Base-by-base conservation (phyloP, 805 yeast genomes). In the Wickerhamomyces strasburgensis region DNA sequence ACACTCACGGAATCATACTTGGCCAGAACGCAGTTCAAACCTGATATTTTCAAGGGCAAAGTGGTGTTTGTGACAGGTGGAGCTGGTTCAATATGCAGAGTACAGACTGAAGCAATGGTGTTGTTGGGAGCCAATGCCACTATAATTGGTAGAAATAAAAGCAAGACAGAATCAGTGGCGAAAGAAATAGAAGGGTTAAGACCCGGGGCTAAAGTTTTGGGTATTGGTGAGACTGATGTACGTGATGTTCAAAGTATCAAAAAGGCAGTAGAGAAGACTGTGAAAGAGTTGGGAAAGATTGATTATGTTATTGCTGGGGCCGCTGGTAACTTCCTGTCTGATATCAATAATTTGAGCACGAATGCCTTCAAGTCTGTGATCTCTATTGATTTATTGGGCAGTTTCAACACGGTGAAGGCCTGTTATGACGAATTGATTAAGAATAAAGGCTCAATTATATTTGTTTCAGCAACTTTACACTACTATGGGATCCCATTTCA, bases 51-150 rank as follows among this genome's bases (percentile, higher is more conserved):
- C 65, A 70, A 77, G 40, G 94, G 84, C 11, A 88, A 88, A 58
- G 96, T 86, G 3, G 93, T 78, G 5, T 84, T 89, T 48, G 85
- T 87, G 35, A 90, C 98, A 1, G 98, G 98, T 5, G 97, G 97
- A 11, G 93, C 97, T 2, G 97, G 97, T 10, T 78, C 95, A n/a
- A 89, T 90, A 38, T 89, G 97, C 60, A 68, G 93, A 33, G 90
- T 84, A 5, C 97, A 89, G 59, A 75, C 84, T 0, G 95, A 85
- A 57, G 95, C 95, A 0, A 46, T 90, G 62, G 82, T 87, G 3
- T 62, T 75, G 14, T 64, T 90, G 9, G 98, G 98, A 5, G 93
- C 96, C 37, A 69, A 85, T 52, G 95, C 94, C 13, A 84, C 84
- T 5, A 82, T 90, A 30, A 59, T 90, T 19, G 96, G 98, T 3